phyloP scores from a whole-genome alignment of 1,284 basidiomycete genomes.

The Earliella scabrosa region DNA sequence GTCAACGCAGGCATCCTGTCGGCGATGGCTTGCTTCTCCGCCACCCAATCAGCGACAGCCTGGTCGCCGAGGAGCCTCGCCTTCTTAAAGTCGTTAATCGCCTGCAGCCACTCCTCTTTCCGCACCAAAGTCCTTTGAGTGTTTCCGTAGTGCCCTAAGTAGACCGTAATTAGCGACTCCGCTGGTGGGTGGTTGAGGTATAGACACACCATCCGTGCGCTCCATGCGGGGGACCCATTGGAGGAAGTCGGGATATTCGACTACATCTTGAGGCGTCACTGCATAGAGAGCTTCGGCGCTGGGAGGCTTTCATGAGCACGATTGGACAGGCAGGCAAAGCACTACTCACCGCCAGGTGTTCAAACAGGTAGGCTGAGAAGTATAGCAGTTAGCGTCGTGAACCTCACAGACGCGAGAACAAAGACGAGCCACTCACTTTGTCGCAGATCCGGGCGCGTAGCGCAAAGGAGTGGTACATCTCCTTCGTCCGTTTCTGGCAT shows the following conservation, averaged over 20 bases:
- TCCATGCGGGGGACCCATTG: constrained; percentile 22
- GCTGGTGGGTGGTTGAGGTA: too few relatives aligned
- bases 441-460: constrained; percentile 27
- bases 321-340: not conserved
- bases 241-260: constrained; percentile 13
- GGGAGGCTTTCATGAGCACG: not conserved
- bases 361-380: not conserved
- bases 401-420: not conserved
- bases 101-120: constrained; percentile 23
- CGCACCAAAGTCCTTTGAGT: constrained; percentile 12
- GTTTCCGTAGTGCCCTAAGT: too few relatives aligned
- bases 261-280: not conserved
- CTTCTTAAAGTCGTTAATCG: constrained; percentile 31
- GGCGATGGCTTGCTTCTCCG: constrained; percentile 20
- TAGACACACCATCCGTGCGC: not conserved
- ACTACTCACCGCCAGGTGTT: not conserved
- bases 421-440: constrained; percentile 15
- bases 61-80: constrained; percentile 9
- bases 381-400: not conserved
- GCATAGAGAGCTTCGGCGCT: not conserved
- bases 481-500: constrained; percentile 36
- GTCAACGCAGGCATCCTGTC: constrained; percentile 13
- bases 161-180: too few relatives aligned
- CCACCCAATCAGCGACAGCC: constrained; percentile 16
- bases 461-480: constrained; percentile 27